These are phyloP conservation scores for Flagelloscypha sp. DNA, from an alignment of 768 basidiomycete species.

Conservation along the genomic window DNA sequence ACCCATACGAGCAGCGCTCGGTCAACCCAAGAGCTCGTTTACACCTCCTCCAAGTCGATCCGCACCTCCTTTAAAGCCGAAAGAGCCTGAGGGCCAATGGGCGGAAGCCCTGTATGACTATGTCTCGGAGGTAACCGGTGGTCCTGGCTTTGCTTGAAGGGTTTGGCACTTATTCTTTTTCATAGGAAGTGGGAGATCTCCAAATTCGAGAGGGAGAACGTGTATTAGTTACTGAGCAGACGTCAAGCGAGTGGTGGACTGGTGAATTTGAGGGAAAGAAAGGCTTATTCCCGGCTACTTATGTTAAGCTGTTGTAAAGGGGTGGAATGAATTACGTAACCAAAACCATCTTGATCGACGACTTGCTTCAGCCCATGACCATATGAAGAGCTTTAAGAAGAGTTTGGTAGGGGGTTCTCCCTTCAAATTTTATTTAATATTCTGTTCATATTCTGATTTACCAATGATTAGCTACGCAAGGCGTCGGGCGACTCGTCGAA, in stretches of 20 bases:
- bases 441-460: slow-evolving; percentile 16
- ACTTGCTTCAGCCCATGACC: too few species aligned
- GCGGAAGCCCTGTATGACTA: slow-evolving; percentile 74
- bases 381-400: slow-evolving; percentile 89
- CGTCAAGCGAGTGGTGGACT: slow-evolving; percentile 77
- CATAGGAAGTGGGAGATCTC: slow-evolving; percentile 67
- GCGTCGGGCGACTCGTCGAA: slow-evolving; percentile 61
- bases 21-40: slow-evolving; percentile 12
- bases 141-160: background rate
- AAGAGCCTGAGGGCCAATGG: slow-evolving; percentile 55
- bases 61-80: slow-evolving; percentile 22
- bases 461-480: slow-evolving; percentile 38
- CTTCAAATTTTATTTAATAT: slow-evolving; percentile 10
- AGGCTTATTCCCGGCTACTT: slow-evolving; percentile 62
- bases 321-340: too few species aligned
- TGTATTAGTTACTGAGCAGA: slow-evolving; percentile 55
- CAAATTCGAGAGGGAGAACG: slow-evolving; percentile 45
- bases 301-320: slow-evolving; percentile 55
- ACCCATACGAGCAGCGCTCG: slow-evolving; percentile 11
- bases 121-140: slow-evolving; percentile 40
- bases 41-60: too few species aligned
- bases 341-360: too few species aligned
- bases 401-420: slow-evolving; percentile 48
- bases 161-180: slow-evolving; percentile 6
- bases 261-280: slow-evolving; percentile 50